Base-by-base conservation (phyloP, 768 basidiomycete species). In the Austroboletus eburneus region DNA sequence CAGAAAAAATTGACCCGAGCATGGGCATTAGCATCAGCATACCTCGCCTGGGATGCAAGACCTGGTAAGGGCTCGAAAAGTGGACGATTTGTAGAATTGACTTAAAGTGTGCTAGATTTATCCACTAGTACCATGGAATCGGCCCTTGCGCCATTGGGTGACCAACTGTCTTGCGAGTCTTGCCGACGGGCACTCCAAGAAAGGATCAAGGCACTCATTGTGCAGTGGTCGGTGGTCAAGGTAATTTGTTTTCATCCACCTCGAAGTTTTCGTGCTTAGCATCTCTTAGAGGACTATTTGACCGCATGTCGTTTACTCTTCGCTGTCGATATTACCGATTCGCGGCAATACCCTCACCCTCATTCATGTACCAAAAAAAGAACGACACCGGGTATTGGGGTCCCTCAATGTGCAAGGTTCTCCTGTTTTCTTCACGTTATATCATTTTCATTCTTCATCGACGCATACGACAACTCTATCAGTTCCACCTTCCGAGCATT, bases 191-290 rank as follows among this genome's bases (percentile, higher is more conserved):
- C 77, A 3, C 74, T 91, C 23, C 68, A 73, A 42, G 81, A 85
- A 18, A 78, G 88, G 22, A 76, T 89, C 40, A 81, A 80, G 64
- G 75, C 75, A 40, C 73, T 89, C 41, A 69, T 86, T 30, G 65
- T 81, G 24, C 85, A 88, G 59, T 91, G 87, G 87, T 84, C 88
- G 5, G 71, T 80, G 22, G 83, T 90, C 44, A 90, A 87, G 72
- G 87, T 85, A 54, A 30, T 9, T 16, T 38, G 23, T 55, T 24
- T 20, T 38, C n/a, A 6, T 27, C 8, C 13, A 6, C 22, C 41
- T 20, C n/a, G 16, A 39, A 18, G 27, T 30, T 30, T 43, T 14
- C 35, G 10, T 17, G 17, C 52, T 62, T 13, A 64, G 18, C 16
- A 13, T 13, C 20, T 20, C 54, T 17, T 50, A 83, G 80, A 71